Percentiles rank a stretch among this genome's conserved stretches.
Conservation (phyloP, 345 rosid species). For the Populus davidiana region DNA sequence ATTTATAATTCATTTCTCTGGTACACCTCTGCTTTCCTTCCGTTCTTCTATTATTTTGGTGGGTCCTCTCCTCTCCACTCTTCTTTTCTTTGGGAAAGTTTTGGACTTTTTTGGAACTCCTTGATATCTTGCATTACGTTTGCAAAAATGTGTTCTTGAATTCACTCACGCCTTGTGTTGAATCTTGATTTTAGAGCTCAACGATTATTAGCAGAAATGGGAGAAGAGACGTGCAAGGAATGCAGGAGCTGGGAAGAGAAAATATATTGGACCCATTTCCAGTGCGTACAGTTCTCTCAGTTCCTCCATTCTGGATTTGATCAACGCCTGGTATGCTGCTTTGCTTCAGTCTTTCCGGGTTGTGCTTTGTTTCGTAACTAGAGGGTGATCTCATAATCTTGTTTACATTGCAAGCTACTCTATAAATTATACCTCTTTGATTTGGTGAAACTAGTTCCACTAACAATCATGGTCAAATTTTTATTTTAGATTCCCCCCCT, state of each 20-base stretch:
- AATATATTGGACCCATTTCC: conserved; percentile 70
- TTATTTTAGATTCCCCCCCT: no score
- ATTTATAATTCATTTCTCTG: no score
- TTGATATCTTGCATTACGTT: background rate
- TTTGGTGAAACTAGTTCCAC: no score
- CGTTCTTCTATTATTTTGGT: no score
- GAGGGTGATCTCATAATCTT: no score
- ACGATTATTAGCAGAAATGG: conserved; percentile 18
- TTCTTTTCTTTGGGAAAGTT: background rate
- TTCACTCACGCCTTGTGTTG: background rate
- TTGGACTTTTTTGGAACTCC: conserved; percentile 23
- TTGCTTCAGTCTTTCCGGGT: background rate
- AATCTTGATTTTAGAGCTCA: background rate
- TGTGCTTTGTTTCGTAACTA: background rate
- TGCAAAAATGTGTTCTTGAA: background rate
- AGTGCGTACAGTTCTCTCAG: conserved; percentile 53
- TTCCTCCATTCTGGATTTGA: conserved; percentile 52
- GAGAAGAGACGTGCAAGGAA: conserved; percentile 36
- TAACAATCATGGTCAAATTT: no score
- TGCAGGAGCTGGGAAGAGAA: conserved; percentile 69
- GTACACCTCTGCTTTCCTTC: no score
- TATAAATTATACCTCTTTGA: no score
- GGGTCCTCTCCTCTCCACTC: no score
- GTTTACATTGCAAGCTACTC: no score
- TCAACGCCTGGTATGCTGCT: conserved; percentile 42